Percentiles rank a stretch among this genome's conserved stretches.
Evolutionary conservation across 2,329 filamentous ascomycete species (phyloP).

Genomic region (Cordyceps farinosa): DNA sequence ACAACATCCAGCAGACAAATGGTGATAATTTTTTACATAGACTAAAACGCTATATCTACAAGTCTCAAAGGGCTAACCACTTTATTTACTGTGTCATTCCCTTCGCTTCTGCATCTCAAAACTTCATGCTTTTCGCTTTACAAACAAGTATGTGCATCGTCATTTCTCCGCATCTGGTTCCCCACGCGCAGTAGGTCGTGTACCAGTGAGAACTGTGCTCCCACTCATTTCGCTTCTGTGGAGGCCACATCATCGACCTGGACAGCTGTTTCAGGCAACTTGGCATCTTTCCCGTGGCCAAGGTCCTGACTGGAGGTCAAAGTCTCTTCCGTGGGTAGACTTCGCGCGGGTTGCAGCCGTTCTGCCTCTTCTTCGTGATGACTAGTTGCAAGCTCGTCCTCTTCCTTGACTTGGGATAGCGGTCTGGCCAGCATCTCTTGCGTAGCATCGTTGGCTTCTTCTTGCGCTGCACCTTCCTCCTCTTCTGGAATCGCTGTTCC

Average conservation of each 20-base stretch:
- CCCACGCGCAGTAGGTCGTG: background rate
- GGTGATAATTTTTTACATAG: background rate
- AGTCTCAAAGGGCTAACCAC: background rate
- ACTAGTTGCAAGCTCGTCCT: conserved; percentile 32
- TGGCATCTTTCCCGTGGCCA: background rate
- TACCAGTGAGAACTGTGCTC: too few species aligned
- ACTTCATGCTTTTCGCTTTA: background rate
- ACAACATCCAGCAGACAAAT: background rate
- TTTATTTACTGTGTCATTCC: background rate
- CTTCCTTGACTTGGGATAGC: conserved; percentile 37
- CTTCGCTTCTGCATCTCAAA: background rate
- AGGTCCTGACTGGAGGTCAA: background rate
- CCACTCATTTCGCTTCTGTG: background rate
- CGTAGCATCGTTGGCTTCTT: conserved; percentile 21
- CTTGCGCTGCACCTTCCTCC: background rate
- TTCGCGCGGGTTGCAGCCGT: conserved; percentile 1
- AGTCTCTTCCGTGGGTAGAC: background rate
- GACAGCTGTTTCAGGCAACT: background rate
- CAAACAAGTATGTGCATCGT: background rate
- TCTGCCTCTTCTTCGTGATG: conserved; percentile 24
- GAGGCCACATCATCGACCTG: background rate
- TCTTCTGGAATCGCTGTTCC: conserved; percentile 33
- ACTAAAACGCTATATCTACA: conserved; percentile 8
- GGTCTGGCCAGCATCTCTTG: conserved; percentile 26
- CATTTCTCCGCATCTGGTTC: too few species aligned